Conservation (phyloP, 257 asterid species). For the Voacanga thouarsii region DNA sequence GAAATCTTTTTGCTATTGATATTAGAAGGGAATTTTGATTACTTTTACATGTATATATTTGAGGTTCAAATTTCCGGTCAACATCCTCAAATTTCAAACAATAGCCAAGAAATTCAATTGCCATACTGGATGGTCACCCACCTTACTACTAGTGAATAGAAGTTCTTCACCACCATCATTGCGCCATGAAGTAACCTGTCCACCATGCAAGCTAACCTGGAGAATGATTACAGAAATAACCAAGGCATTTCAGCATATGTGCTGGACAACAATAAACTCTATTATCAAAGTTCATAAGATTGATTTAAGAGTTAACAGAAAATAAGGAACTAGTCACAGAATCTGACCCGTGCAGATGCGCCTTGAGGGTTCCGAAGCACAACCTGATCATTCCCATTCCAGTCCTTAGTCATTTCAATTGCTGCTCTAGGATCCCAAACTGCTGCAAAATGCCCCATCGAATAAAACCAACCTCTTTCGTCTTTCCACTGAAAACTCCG, state of each 20-base stretch:
- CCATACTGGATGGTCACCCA: constrained; percentile 17
- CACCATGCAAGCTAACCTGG: constrained; percentile 91
- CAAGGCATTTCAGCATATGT: background rate
- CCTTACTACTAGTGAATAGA: constrained; percentile 89
- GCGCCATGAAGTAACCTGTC: constrained; percentile 91
- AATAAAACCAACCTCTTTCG: constrained; percentile 2
- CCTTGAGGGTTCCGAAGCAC: constrained; percentile 77
- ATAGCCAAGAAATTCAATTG: constrained; percentile 2
- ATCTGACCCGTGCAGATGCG: constrained; percentile 78
- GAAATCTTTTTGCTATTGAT: background rate
- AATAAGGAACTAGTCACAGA: constrained; percentile 15
- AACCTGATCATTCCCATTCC: constrained; percentile 89
- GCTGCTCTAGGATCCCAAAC: constrained; percentile 74
- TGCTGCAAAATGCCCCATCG: constrained; percentile 85
- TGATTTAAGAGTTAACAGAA: constrained; percentile 1
- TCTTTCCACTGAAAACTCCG: constrained; percentile 20
- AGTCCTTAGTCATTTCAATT: constrained; percentile 65
- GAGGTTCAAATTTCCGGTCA: background rate
- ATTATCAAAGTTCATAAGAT: background rate
- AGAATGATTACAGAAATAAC: constrained; percentile 12
- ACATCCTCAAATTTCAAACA: background rate
- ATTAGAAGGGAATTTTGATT: background rate
- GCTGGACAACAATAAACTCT: background rate
- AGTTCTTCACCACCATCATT: constrained; percentile 89
- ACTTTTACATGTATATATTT: background rate